Evolutionary conservation across 345 rosid species (phyloP), one percentile per base, ranked within the genome.

Genomic region (Hibiscus trionum): DNA sequence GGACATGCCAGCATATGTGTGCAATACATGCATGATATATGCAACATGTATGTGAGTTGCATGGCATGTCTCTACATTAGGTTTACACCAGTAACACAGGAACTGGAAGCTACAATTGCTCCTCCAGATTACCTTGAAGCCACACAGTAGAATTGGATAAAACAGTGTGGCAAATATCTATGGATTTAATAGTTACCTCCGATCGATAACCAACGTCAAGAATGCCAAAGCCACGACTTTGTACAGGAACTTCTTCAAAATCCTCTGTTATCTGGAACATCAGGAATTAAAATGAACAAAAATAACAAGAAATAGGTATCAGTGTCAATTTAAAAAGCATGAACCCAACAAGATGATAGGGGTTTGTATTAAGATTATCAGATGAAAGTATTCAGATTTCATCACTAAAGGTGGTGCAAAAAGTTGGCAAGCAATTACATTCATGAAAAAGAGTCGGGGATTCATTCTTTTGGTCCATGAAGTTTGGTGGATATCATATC

Each of bases 171-270:
- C 42, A 59, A 44, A 60, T n/a, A 71, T 65, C 15, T 11, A 73
- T 21, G 52, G n/a, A 65, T 35, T 5, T 5, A 35, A 50, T 21
- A 58, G 66, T 78, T 84, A 93, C 97, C 95, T 78, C 78, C 63
- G 97, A 91, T 65, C 98, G 93, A 76, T 87, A 94, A 33, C 97
- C 96, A 77, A 94, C 95, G 77, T 94, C 96, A 72, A 94, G 92
- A 79, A 94, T 94, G 77, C 98, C 97, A 84, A 94, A 90, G 19
- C 98, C 98, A 37, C 97, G 90, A 80, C 96, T 90, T 84, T 94
- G 95, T 64, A 91, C 91, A 52, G 86, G 85, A 77, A 88, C 83
- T 87, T 94, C 98, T 75, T 87, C 92, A 72, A 94, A 94, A 1
- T 90, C 97, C 76, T 94, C 98, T 0, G 90, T 77, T 70, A 90